A percentile compares a stretch with the other conserved stretches of the same genome.
Conservation (phyloP, 768 basidiomycete species). For the Lanmaoa pseudosensibilis region DNA sequence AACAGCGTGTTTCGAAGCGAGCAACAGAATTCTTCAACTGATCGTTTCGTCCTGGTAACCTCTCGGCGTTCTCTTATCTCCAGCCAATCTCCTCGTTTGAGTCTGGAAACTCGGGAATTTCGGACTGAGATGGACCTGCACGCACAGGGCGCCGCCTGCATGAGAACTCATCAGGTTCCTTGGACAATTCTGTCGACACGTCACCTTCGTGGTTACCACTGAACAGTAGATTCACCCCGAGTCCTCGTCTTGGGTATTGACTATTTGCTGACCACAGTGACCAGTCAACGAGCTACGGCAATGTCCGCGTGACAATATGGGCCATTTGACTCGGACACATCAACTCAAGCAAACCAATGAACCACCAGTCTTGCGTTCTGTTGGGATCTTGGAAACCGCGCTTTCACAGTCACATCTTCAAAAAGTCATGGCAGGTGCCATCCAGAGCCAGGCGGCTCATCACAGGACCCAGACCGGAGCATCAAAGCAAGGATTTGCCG, state of each 20-base stretch:
- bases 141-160: background rate
- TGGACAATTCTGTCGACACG: background rate
- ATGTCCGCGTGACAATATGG: background rate
- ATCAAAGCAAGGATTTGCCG: constrained; percentile 10
- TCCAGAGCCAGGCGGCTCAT: constrained; percentile 2
- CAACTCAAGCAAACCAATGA: background rate
- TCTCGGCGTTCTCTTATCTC: constrained; percentile 6
- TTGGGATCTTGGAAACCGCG: background rate
- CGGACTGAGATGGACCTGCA: background rate
- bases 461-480: background rate
- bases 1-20: background rate
- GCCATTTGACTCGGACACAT: background rate
- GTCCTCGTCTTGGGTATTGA: background rate
- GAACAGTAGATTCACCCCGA: too few species aligned
- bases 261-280: background rate
- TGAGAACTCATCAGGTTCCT: constrained; percentile 3
- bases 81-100: constrained; percentile 12
- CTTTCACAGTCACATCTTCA: background rate
- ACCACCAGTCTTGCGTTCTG: background rate
- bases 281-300: background rate
- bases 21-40: background rate
- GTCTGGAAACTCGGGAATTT: background rate
- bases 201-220: background rate
- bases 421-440: background rate
- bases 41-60: background rate